Percentiles rank a stretch among this genome's conserved stretches.
Evolutionary conservation across 768 basidiomycete species (phyloP).

Genomic region (Tylopilus balloui): DNA sequence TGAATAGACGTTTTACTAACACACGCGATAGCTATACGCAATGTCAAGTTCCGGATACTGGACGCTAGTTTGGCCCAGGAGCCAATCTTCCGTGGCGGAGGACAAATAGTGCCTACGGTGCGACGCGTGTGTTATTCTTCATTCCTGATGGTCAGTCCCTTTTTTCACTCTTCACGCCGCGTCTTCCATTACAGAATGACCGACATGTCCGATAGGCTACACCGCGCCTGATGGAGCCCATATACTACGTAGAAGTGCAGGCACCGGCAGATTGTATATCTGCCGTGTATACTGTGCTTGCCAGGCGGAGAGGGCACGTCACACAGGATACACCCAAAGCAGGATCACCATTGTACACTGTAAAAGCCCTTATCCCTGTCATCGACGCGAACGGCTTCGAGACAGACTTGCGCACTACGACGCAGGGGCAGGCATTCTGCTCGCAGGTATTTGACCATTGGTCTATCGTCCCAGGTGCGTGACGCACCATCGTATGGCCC

Average conservation of each 20-base stretch:
- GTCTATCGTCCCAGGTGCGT: constrained; percentile 93
- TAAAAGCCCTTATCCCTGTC: constrained; percentile 97
- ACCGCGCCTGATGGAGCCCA: constrained; percentile 92
- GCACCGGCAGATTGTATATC: constrained; percentile 98
- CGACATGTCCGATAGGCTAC: constrained; percentile 60
- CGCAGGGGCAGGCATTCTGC: constrained; percentile 99
- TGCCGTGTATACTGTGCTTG: constrained; percentile 96
- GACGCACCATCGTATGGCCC: background rate
- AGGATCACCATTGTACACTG: constrained; percentile 95
- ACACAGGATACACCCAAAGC: constrained; percentile 98
- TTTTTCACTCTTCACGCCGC: constrained; percentile 8
- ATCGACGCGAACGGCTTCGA: constrained; percentile 99
- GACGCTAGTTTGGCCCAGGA: constrained; percentile 92
- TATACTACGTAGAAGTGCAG: constrained; percentile 99
- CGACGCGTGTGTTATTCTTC: constrained; percentile 98
- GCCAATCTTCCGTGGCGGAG: constrained; percentile 96
- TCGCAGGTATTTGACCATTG: constrained; percentile 97
- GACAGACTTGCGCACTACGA: constrained; percentile 94
- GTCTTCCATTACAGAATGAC: background rate
- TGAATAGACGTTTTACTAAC: background rate
- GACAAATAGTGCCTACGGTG: constrained; percentile 98
- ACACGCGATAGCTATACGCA: constrained; percentile 76
- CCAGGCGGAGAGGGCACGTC: constrained; percentile 98
- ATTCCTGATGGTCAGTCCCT: constrained; percentile 81
- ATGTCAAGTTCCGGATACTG: constrained; percentile 95